Percentiles rank a stretch among this genome's conserved stretches.
phyloP scores from a whole-genome alignment of 2,329 filamentous ascomycete genomes.

The Colletotrichum graminicola region DNA sequence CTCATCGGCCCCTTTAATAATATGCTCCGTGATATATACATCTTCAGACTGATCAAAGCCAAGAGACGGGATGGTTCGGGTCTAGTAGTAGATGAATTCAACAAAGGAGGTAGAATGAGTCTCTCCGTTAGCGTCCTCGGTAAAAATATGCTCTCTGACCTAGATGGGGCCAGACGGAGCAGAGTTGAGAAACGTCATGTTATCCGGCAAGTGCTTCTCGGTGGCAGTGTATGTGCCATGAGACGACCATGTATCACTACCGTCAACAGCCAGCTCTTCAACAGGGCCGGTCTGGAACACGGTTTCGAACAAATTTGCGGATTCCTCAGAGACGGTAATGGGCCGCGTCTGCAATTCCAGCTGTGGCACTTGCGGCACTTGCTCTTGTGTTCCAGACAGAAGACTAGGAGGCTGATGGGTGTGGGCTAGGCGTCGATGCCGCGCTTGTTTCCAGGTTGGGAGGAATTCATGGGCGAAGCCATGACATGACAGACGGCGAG shows the following conservation, averaged over 20 bases:
- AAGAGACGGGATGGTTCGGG: no score
- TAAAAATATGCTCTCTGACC: not conserved
- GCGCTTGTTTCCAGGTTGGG: not conserved
- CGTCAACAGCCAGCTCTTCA: not conserved
- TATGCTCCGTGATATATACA: not conserved
- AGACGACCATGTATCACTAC: not conserved
- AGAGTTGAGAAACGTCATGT: not conserved
- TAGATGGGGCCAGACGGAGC: not conserved
- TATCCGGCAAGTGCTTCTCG: not conserved
- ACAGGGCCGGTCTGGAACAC: not conserved
- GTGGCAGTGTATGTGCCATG: not conserved
- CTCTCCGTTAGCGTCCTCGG: not conserved
- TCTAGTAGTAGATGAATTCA: not conserved
- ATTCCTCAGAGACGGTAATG: no score
- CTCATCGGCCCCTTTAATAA: no score
- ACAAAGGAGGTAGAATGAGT: not conserved
- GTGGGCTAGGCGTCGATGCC: not conserved
- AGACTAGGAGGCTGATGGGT: not conserved
- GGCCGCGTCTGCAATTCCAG: not conserved
- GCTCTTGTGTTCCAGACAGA: not conserved
- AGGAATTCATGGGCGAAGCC: not conserved
- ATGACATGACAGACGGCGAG: not conserved
- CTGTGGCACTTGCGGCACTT: not conserved
- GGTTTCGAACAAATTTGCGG: not conserved
- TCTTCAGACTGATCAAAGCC: not conserved